Evolutionary conservation across 768 basidiomycete genomes (phyloP), one percentile per base, ranked within the genome.

Genomic region (Tylopilus balloui): DNA sequence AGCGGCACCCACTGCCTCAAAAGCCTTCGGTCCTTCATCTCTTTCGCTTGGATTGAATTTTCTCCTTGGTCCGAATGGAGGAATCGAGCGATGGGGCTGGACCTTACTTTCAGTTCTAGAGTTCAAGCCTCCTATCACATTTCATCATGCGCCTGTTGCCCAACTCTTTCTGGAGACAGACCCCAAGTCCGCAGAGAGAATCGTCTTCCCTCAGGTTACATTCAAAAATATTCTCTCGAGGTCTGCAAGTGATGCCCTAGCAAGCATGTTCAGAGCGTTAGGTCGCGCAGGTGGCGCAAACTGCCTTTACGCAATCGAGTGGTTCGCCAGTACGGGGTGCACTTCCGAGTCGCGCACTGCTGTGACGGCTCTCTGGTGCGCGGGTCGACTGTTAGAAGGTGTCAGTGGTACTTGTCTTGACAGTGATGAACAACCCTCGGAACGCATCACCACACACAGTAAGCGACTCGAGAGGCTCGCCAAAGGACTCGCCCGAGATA

Each of bases 61-160:
- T 47, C 73, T 92, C 6, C 75, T 95, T 1, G 92, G 92, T 4
- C 86, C 92, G 1, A 77, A 71, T 0, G 91, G 92, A 6, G 85
- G 88, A 0, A 81, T 96, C 15, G 92, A 96, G 58, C 84, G 84
- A 64, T 98, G 93, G 95, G 89, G 92, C 4, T 92, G 88, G 86
- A 79, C 80, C 41, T 62, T 99, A 4, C 74, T 98, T 24, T 78
- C 80, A 0, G 88, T 86, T n/a, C 69, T 97, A 32, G 84, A 92
- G 56, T 81, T 98, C 48, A 69, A 65, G 3, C 86, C 78, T n/a
- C 66, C 72, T 8, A 65, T 80, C 42, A 66, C 72, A 6, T 62
- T 78, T 11, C 73, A 78, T 13, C 69, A 72, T 47, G 67, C 74
- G 3, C 75, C 81, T 4, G 65, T 72, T 3, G 78, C 76, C 0